Evolutionary conservation across 208 protist genomes (phyloP).

Genomic region (Trypanosoma caninum): DNA sequence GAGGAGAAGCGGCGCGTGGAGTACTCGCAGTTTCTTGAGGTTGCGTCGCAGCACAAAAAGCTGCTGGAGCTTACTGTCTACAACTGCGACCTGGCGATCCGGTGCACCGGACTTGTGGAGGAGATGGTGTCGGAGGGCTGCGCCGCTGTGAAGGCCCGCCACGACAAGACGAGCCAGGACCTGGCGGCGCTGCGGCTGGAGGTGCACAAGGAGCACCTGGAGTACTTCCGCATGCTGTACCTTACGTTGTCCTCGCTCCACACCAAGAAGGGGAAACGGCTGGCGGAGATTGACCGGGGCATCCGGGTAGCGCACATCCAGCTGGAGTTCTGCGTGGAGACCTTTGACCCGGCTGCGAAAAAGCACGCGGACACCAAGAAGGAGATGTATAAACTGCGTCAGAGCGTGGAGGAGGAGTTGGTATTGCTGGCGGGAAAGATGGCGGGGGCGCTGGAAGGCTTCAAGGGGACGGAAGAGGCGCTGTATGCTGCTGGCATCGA

Average conservation of each 20-base stretch:
- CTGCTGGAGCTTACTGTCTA: slow-evolving; percentile 49
- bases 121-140: slow-evolving; percentile 51
- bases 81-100: slow-evolving; percentile 53
- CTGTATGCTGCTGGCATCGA: slow-evolving; percentile 64
- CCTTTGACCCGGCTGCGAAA: slow-evolving; percentile 77
- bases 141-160: slow-evolving; percentile 42
- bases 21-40: slow-evolving; percentile 47
- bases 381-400: slow-evolving; percentile 48
- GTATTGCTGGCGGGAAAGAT: slow-evolving; percentile 77
- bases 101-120: slow-evolving; percentile 45
- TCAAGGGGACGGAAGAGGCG: slow-evolving; percentile 74
- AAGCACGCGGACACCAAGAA: slow-evolving; percentile 75
- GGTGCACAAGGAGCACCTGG: slow-evolving; percentile 55
- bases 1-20: slow-evolving; percentile 52
- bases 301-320: slow-evolving; percentile 66
- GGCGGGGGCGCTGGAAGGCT: slow-evolving; percentile 61
- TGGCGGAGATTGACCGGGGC: slow-evolving; percentile 77
- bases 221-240: slow-evolving; percentile 63
- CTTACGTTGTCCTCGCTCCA: slow-evolving; percentile 41
- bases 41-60: slow-evolving; percentile 56
- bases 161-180: slow-evolving; percentile 51
- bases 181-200: slow-evolving; percentile 36
- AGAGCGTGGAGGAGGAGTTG: slow-evolving; percentile 62
- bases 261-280: slow-evolving; percentile 54
- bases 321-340: slow-evolving; percentile 80